These are phyloP conservation scores for Colletotrichum truncatum DNA, from an alignment of 2,329 filamentous ascomycete genomes.

Conservation along the genomic window DNA sequence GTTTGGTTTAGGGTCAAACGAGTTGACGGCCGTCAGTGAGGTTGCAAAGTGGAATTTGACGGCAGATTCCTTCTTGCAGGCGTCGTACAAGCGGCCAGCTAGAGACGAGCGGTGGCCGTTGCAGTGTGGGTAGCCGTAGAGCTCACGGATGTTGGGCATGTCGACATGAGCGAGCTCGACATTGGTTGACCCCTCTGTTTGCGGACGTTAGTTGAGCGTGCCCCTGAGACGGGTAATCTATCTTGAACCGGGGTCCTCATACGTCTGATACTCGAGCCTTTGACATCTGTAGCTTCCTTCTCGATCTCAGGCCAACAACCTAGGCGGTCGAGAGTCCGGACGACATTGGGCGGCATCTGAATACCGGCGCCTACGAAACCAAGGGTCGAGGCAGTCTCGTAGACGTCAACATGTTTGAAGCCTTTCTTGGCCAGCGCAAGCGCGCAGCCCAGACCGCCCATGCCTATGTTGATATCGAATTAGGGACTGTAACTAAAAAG, in stretches of 20 bases:
- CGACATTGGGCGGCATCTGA: conserved; percentile 85
- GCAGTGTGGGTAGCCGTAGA: conserved; percentile 81
- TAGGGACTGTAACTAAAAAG: background rate
- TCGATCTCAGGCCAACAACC: conserved; percentile 79
- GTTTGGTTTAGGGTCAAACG: conserved; percentile 66
- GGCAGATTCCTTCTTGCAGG: conserved; percentile 68
- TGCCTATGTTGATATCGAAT: conserved; percentile 58
- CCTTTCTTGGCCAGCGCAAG: conserved; percentile 80
- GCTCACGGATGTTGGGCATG: conserved; percentile 71
- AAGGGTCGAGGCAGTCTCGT: conserved; percentile 76
- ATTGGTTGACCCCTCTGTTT: conserved; percentile 71
- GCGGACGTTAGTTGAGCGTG: background rate
- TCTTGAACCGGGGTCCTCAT: conserved; percentile 23
- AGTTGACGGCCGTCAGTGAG: conserved; percentile 62
- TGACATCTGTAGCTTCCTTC: conserved; percentile 75
- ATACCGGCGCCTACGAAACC: conserved; percentile 89
- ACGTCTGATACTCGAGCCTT: conserved; percentile 77
- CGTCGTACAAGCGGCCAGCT: conserved; percentile 74
- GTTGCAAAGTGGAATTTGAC: conserved; percentile 77
- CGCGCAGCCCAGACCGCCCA: conserved; percentile 80
- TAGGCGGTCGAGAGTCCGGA: conserved; percentile 76
- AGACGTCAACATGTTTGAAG: conserved; percentile 78
- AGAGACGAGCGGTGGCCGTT: conserved; percentile 80
- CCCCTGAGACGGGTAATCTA: too few relatives aligned
- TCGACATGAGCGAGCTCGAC: conserved; percentile 76